A percentile compares a stretch with the other conserved stretches of the same genome.
These are phyloP conservation scores for Phaffia rhodozyma DNA, from an alignment of 1,284 basidiomycete genomes.

Conservation along the genomic window DNA sequence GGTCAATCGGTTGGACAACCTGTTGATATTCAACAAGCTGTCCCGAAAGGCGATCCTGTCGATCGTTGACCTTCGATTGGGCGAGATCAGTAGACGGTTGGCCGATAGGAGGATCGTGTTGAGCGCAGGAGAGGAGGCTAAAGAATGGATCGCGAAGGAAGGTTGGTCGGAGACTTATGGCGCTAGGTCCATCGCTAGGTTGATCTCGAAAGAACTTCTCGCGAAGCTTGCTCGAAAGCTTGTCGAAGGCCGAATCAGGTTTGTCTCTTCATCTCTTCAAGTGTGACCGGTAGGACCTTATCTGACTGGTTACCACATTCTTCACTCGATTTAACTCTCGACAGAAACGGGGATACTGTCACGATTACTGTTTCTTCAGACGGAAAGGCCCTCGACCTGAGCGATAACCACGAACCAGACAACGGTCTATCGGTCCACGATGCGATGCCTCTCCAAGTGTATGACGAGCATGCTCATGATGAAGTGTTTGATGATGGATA, in stretches of 20 bases:
- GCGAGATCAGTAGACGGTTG: slow-evolving; percentile 59
- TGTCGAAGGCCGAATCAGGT: slow-evolving; percentile 62
- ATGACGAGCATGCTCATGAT: no score
- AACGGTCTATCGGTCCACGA: slow-evolving; percentile 11
- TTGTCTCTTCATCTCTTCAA: neutral
- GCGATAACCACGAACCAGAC: slow-evolving; percentile 49
- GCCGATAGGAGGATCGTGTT: slow-evolving; percentile 55
- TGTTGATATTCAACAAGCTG: slow-evolving; percentile 81
- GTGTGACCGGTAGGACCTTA: slow-evolving; percentile 1
- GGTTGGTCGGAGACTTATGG: slow-evolving; percentile 80
- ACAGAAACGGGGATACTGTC: slow-evolving; percentile 52
- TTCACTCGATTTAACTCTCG: neutral
- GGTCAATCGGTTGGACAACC: slow-evolving; percentile 75
- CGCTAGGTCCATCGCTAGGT: slow-evolving; percentile 66
- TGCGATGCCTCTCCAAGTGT: neutral
- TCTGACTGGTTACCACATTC: neutral
- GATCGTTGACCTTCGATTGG: slow-evolving; percentile 63
- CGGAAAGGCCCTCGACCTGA: slow-evolving; percentile 41
- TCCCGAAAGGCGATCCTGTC: slow-evolving; percentile 57
- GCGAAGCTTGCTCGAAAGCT: slow-evolving; percentile 66
- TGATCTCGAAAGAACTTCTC: slow-evolving; percentile 63
- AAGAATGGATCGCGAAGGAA: slow-evolving; percentile 58
- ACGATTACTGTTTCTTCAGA: slow-evolving; percentile 43
- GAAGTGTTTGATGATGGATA: no score
- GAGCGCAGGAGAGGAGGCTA: slow-evolving; percentile 53